Conservation (phyloP, 169 alveolate species). For the Babesia sp. region DNA sequence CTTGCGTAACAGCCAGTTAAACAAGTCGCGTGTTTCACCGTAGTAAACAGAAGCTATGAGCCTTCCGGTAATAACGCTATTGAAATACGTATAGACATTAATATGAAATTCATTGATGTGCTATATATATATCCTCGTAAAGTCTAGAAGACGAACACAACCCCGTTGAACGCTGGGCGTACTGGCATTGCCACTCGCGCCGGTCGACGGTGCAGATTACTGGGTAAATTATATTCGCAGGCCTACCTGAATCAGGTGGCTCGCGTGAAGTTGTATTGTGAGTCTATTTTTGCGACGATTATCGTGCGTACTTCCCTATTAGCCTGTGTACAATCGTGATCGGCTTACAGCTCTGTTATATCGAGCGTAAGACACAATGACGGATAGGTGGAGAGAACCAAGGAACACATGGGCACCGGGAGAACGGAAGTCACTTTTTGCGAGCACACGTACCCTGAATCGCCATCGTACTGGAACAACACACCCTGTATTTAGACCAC, state of each 20-base stretch:
- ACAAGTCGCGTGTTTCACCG: no score
- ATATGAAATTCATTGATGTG: no score
- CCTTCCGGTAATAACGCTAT: no score
- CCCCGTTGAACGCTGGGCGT: constrained; percentile 16
- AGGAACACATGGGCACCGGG: neutral
- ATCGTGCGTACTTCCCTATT: neutral
- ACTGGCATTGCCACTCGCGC: constrained; percentile 16
- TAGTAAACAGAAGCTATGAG: no score
- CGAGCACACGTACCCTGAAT: neutral
- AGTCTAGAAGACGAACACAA: constrained; percentile 3
- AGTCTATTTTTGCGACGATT: constrained; percentile 1
- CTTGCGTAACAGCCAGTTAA: no score
- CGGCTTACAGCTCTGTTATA: neutral
- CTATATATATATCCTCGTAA: neutral
- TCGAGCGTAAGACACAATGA: neutral
- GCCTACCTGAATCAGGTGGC: neutral
- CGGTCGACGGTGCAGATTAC: constrained; percentile 4
- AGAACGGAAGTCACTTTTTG: constrained; percentile 17
- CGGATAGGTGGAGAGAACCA: constrained; percentile 19
- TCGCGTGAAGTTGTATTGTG: neutral
- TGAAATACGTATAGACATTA: no score
- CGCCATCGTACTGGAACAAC: neutral
- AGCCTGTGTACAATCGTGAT: neutral
- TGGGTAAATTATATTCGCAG: neutral
- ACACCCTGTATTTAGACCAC: neutral